Evolutionary conservation across 305 asterid genomes (phyloP), one percentile per base, ranked within the genome.

Genomic region (Stenogyne calaminthoides): DNA sequence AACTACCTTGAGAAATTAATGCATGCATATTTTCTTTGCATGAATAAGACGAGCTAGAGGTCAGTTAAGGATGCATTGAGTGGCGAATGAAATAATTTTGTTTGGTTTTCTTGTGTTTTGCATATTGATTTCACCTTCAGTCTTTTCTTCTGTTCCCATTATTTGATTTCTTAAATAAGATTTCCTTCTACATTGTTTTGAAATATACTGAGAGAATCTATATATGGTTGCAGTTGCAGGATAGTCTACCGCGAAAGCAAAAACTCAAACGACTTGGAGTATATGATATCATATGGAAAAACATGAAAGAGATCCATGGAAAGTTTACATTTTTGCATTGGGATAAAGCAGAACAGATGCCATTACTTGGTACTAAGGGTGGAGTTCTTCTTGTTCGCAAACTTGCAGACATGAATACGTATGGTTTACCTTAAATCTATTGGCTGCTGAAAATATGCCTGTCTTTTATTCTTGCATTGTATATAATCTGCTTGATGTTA

Each of bases 311-410:
- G 29, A 0, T 42, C 49, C n/a, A 42, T 42, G n/a, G 11, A 3
- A 11, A 1, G 49, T 42, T 42, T 14, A 42, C 49, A 3, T 42
- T 42, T 42, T 10, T 42, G 49, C 49, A 42, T 42, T 42, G 49
- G 49, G 2, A 1, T 42, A 11, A 42, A 81, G 97, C 89, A 76
- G 88, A 85, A 79, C 92, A 89, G n/a, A n/a, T n/a, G 93, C 93
- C 98, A 58, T 76, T 83, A 39, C 69, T 89, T 64, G 93, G 91
- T 74, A 25, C 79, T 64, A 83, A 78, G 67, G 88, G 88, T 42
- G 91, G 89, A 74, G 89, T 97, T 65, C 90, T 91, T 79, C 98
- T 93, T 63, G 97, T 91, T 65, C 84, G 98, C 54, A 92, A 86
- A 85, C 69, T 92, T 71, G 89, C 96, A 27, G 42, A 36, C 39